phyloP scores from a whole-genome alignment of 164 flowering plant genomes.

The Magnolia sinica region DNA sequence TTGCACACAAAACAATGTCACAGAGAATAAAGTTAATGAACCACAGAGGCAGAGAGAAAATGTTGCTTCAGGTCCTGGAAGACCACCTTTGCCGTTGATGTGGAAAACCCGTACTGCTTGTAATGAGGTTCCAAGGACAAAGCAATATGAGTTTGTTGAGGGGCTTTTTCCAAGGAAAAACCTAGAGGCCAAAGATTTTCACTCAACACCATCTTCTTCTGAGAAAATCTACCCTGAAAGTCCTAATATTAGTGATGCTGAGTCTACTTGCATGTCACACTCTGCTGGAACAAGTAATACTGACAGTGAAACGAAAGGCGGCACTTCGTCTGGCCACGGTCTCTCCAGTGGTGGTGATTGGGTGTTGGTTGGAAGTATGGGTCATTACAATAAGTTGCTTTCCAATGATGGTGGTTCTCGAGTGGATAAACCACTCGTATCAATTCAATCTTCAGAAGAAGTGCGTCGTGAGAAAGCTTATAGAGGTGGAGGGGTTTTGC shows the following conservation, averaged over 20 bases:
- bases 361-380: slow-evolving; percentile 10
- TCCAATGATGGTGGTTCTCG: slow-evolving; percentile 20
- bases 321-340: background rate
- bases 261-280: slow-evolving; percentile 21
- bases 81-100: slow-evolving; percentile 71
- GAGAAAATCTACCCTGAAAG: slow-evolving; percentile 31
- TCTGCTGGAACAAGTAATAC: slow-evolving; percentile 17
- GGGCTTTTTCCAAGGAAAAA: slow-evolving; percentile 47
- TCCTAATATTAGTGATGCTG: slow-evolving; percentile 19
- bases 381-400: slow-evolving; percentile 21
- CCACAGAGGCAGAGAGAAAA: slow-evolving; percentile 48
- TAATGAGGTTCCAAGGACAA: slow-evolving; percentile 75
- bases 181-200: slow-evolving; percentile 36
- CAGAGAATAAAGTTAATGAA: slow-evolving; percentile 49
- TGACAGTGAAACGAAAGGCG: slow-evolving; percentile 3
- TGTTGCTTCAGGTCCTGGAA: slow-evolving; percentile 36
- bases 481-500: slow-evolving; percentile 25
- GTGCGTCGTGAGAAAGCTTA: slow-evolving; percentile 17
- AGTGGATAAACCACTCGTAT: slow-evolving; percentile 5
- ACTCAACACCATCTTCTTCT: slow-evolving; percentile 33
- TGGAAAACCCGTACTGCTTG: slow-evolving; percentile 69
- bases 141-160: slow-evolving; percentile 56
- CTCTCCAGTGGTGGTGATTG: slow-evolving; percentile 22
- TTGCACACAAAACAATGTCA: slow-evolving; percentile 34
- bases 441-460: slow-evolving; percentile 17